Conservation (phyloP, 2,329 filamentous ascomycete genomes). For the Sarocladium oryzae region DNA sequence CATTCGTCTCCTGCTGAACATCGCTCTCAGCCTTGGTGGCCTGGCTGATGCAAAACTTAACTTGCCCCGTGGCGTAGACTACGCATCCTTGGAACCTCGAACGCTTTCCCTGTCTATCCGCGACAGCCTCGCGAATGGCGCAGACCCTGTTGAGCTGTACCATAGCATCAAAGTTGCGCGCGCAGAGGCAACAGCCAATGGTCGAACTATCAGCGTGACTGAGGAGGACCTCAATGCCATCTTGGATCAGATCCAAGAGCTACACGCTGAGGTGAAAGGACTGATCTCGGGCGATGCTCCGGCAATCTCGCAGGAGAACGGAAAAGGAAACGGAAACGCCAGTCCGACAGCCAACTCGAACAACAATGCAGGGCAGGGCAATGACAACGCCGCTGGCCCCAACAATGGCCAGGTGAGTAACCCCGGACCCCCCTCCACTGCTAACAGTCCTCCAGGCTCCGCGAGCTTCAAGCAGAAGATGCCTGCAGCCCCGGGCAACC, state of each 20-base stretch:
- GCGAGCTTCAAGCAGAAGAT: slow-evolving; percentile 6
- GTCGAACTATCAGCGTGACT: slow-evolving; percentile 2
- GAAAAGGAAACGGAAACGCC: not conserved
- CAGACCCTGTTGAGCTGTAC: slow-evolving; percentile 5
- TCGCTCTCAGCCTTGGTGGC: not conserved
- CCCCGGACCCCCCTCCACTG: not conserved
- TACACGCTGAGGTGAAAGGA: not conserved
- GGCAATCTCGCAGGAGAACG: not conserved
- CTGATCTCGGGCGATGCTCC: not conserved
- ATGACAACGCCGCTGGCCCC: not conserved
- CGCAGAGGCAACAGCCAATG: not conserved
- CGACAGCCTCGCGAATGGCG: not conserved
- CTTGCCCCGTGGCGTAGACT: not conserved
- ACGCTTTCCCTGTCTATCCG: not conserved
- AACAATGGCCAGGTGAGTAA: not conserved
- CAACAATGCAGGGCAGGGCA: not conserved
- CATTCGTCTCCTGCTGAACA: not conserved
- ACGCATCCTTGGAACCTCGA: not conserved
- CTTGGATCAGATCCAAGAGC: slow-evolving; percentile 1
- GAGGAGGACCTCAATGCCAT: slow-evolving; percentile 8
- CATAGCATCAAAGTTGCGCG: not conserved
- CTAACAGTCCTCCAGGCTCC: not conserved
- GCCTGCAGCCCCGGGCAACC: not conserved
- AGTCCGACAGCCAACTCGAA: not conserved
- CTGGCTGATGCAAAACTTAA: not conserved